phyloP scores from a whole-genome alignment of 176 grass and related monocot genomes.

The Carex myosuroides region DNA sequence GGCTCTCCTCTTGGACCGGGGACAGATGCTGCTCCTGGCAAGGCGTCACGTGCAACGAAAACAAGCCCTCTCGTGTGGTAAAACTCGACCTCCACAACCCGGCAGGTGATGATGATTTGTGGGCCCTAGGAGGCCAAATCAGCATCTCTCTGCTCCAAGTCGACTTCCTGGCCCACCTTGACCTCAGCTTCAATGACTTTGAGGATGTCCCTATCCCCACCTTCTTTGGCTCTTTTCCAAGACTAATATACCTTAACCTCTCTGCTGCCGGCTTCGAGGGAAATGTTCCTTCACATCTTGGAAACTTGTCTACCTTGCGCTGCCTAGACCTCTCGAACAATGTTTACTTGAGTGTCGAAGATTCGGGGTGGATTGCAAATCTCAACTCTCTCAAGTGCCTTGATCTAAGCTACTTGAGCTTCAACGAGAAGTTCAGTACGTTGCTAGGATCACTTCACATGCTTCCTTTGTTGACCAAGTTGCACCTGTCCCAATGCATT shows the following conservation, averaged over 20 bases:
- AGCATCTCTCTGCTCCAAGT: constrained; percentile 12
- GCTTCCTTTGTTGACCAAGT: constrained; percentile 9
- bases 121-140: constrained; percentile 1
- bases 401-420: neutral
- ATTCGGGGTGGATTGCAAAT: constrained; percentile 10
- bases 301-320: constrained; percentile 22
- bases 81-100: constrained; percentile 1
- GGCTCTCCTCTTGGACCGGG: constrained; percentile 21
- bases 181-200: constrained; percentile 30
- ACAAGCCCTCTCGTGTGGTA: constrained; percentile 9
- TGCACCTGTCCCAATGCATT: constrained; percentile 1
- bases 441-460: neutral
- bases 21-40: constrained; percentile 19
- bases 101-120: neutral
- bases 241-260: constrained; percentile 24
- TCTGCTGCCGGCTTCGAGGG: constrained; percentile 7
- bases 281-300: constrained; percentile 21
- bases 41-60: constrained; percentile 3
- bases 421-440: neutral
- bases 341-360: neutral
- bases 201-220: neutral
- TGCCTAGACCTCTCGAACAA: constrained; percentile 15
- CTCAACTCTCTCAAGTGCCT: constrained; percentile 22
- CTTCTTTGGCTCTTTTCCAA: constrained; percentile 18
- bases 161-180: constrained; percentile 12